phyloP scores from a whole-genome alignment of 2,329 filamentous ascomycete genomes.

The Xylaria sp. region DNA sequence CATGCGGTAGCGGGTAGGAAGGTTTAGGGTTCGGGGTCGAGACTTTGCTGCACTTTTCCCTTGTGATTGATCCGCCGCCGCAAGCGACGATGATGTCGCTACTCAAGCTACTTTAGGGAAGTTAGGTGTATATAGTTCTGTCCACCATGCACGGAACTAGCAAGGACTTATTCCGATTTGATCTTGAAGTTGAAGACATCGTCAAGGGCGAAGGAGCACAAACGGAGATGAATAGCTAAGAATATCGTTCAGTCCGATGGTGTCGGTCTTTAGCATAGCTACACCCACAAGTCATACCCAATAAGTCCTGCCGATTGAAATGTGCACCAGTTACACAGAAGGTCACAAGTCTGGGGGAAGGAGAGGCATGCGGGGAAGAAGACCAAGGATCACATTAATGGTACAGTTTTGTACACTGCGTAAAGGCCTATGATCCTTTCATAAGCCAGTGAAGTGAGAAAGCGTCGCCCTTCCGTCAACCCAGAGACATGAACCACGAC shows the following conservation, averaged over 20 bases:
- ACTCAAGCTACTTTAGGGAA: neutral
- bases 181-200: neutral
- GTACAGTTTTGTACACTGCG: too few relatives aligned
- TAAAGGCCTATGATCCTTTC: too few relatives aligned
- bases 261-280: neutral
- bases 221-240: neutral
- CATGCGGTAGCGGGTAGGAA: slow-evolving; percentile 23
- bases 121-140: too few relatives aligned
- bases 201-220: neutral
- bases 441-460: too few relatives aligned
- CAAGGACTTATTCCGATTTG: neutral
- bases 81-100: slow-evolving; percentile 19
- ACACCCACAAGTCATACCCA: neutral
- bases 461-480: neutral
- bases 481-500: neutral
- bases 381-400: neutral
- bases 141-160: neutral
- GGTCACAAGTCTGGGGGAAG: neutral
- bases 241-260: neutral
- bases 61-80: slow-evolving; percentile 17
- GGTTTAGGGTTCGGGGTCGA: slow-evolving; percentile 20
- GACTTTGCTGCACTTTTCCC: slow-evolving; percentile 4
- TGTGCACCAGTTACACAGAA: neutral
- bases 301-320: neutral
- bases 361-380: neutral